phyloP scores from a whole-genome alignment of 2,329 filamentous ascomycete species.

The Thermothelomyces thermophilus region DNA sequence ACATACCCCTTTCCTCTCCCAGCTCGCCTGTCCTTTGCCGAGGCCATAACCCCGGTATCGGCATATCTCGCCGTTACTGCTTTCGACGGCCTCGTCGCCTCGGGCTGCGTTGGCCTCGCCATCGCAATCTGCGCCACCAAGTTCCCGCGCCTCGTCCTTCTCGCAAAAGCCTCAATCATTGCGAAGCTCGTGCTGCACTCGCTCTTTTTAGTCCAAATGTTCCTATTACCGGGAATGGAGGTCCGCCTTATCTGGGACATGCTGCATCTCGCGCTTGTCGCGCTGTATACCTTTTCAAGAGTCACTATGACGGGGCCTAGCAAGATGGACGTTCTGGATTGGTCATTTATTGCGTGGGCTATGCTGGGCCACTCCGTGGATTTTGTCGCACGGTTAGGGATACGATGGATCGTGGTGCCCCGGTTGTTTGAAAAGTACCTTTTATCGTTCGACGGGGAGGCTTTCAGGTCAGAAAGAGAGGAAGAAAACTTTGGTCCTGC shows the following conservation, averaged over 20 bases:
- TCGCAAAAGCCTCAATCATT: slow-evolving; percentile 15
- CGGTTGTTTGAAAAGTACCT: slow-evolving; percentile 17
- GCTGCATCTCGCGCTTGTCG: slow-evolving; percentile 17
- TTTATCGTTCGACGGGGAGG: slow-evolving; percentile 14
- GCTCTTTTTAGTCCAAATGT: slow-evolving; percentile 19
- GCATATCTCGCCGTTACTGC: slow-evolving; percentile 19
- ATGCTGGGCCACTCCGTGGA: slow-evolving; percentile 16
- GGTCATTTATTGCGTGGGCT: slow-evolving; percentile 19
- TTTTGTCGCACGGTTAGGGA: slow-evolving; percentile 11
- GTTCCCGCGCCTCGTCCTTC: slow-evolving; percentile 8
- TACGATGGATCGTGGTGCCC: slow-evolving; percentile 14
- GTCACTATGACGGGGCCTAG: background rate
- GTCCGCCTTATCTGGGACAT: slow-evolving; percentile 18
- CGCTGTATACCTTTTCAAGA: slow-evolving; percentile 11
- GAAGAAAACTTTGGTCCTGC: background rate
- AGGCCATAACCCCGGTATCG: slow-evolving; percentile 17
- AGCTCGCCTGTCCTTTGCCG: slow-evolving; percentile 13
- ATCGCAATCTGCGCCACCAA: slow-evolving; percentile 20
- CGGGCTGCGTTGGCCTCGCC: slow-evolving; percentile 18
- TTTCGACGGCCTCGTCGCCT: slow-evolving; percentile 21
- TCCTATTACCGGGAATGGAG: slow-evolving; percentile 17
- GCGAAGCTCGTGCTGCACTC: slow-evolving; percentile 18
- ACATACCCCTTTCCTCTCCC: slow-evolving; percentile 12
- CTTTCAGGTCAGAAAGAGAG: background rate
- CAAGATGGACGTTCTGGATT: slow-evolving; percentile 13